Percentiles rank a stretch among this genome's conserved stretches.
These are phyloP conservation scores for Sphagnum contortum DNA, from an alignment of 225 moss, liverwort and hornwort genomes.

Conservation along the genomic window DNA sequence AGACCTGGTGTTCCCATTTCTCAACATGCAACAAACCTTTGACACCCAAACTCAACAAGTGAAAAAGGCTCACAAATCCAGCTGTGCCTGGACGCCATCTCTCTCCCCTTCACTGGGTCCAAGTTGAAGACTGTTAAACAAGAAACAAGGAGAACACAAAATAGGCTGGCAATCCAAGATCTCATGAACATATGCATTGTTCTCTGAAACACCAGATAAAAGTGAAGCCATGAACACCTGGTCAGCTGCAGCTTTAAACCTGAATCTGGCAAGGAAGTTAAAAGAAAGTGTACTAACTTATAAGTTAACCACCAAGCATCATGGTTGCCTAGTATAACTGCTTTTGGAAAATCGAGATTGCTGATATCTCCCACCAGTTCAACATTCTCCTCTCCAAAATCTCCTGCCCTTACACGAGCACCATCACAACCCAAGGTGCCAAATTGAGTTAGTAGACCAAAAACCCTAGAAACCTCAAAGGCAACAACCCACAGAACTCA, in stretches of 20 bases:
- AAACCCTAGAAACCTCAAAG: neutral
- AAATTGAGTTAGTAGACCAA: neutral
- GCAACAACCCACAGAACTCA: neutral
- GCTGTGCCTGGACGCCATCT: conserved; percentile 54
- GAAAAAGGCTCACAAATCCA: conserved; percentile 48
- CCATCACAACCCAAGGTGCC: neutral
- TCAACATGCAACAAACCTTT: too few relatives aligned
- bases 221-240: too few relatives aligned
- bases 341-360: conserved; percentile 58
- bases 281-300: too few relatives aligned
- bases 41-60: neutral
- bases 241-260: too few relatives aligned
- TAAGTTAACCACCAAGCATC: conserved; percentile 72
- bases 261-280: too few relatives aligned
- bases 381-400: conserved; percentile 86
- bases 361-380: conserved; percentile 60
- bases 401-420: conserved; percentile 35
- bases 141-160: neutral
- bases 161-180: neutral
- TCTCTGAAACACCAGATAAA: too few relatives aligned
- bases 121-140: too few relatives aligned
- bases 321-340: conserved; percentile 91
- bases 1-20: too few relatives aligned
- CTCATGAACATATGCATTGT: too few relatives aligned
- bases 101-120: too few relatives aligned